Base-by-base conservation (phyloP, 805 yeast species). In the Lachancea lanzarotensis region DNA sequence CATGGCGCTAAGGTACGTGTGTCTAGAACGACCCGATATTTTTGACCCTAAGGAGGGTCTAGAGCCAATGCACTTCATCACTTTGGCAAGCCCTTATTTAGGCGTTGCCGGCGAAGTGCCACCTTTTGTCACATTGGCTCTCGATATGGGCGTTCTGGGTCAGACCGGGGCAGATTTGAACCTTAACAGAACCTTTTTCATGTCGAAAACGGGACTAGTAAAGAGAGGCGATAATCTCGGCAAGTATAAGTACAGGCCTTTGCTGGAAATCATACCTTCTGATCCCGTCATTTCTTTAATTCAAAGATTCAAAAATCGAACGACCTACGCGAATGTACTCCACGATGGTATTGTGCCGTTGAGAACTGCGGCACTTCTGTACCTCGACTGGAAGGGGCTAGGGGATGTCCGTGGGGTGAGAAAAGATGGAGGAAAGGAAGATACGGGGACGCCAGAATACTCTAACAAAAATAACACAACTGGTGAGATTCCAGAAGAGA, bases 311-410 rank as follows among this genome's bases (percentile, higher is more conserved):
- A 60, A 71, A 35, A 68, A 83, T 48, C 71, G 97, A 50, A 88
- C 96, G 0, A 68, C 84, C 0, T 93, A 93, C 63, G 96, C 98
- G 0, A 93, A 93, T 65, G 82, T 85, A 0, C 72, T 86, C 16
- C 82, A 93, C 63, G 98, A 93, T 66, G 98, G 98, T 2, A 89
- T 93, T 43, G 98, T 93, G 1, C 98, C 98, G 0, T 68, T 93
- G 53, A 70, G 98, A 42, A 93, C 98, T 0, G 81, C 96, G 0
- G 88, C 97, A 0, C 67, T 91, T 43, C 64, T 91, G 22, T 91
- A 83, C 56, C 63, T 93, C 12, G 98, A 93, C 62, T 89, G 95
- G 84, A 75, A 75, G 47, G 95, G 88, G 2, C 67, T 84, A 15
- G 68, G 75, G 2, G 71, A 73, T 39, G 82, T 82, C 1, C 63